Percentiles rank a stretch among this genome's conserved stretches.
Conservation (phyloP, 1,284 basidiomycete species). For the Xerocomus amazonicus region DNA sequence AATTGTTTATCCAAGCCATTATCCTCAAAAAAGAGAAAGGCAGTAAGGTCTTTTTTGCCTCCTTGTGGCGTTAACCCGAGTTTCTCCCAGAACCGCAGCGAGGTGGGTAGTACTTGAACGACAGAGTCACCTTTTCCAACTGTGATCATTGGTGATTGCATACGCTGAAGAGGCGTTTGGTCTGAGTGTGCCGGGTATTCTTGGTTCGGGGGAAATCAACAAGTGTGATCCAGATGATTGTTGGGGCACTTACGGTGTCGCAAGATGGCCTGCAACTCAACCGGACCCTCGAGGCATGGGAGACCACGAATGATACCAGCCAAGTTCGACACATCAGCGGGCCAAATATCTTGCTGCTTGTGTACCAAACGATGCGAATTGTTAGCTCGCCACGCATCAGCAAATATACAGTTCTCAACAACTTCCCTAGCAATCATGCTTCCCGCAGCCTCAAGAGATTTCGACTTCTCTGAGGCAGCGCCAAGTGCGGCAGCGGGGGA, state of each 20-base stretch:
- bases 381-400: conserved; percentile 57
- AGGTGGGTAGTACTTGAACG: conserved; percentile 60
- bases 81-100: conserved; percentile 79
- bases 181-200: conserved; percentile 2
- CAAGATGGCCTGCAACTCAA: conserved; percentile 37
- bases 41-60: conserved; percentile 65
- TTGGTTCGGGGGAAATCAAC: conserved; percentile 5
- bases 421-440: conserved; percentile 58
- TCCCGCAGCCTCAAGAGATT: conserved; percentile 62
- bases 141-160: conserved; percentile 56
- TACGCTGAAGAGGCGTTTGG: conserved; percentile 30
- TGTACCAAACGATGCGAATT: conserved; percentile 28
- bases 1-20: conserved; percentile 42
- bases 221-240: neutral
- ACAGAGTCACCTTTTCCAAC: conserved; percentile 62
- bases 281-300: conserved; percentile 26
- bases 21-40: conserved; percentile 68
- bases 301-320: conserved; percentile 32
- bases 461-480: conserved; percentile 56
- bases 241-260: conserved; percentile 35
- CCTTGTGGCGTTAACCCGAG: conserved; percentile 67
- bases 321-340: conserved; percentile 48
- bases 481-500: conserved; percentile 68
- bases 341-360: conserved; percentile 45
- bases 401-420: conserved; percentile 66